Percentiles rank a stretch among this genome's conserved stretches.
Conservation (phyloP, 2,329 filamentous ascomycete genomes). For the Coniochaeta ligniaria region DNA sequence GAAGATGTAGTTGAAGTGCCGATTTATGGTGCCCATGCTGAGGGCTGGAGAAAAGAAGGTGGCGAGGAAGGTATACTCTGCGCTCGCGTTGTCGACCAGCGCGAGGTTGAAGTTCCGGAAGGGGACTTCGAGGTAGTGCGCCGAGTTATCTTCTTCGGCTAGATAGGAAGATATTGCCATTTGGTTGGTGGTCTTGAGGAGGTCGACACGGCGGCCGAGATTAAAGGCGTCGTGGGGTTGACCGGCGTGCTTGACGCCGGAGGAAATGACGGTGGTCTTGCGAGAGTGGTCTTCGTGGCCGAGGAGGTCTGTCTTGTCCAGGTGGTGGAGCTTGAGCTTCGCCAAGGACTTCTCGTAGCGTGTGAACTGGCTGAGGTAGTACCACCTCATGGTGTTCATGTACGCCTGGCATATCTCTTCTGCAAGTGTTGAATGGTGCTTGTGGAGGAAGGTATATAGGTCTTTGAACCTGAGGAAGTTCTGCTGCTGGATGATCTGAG, state of each 20-base stretch:
- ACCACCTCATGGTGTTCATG: conserved; percentile 98
- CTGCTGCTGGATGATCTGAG: conserved; percentile 93
- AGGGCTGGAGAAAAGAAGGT: conserved; percentile 79
- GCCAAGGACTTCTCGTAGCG: conserved; percentile 79
- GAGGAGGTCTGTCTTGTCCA: conserved; percentile 79
- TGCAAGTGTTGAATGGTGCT: conserved; percentile 74
- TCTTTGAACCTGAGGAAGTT: conserved; percentile 85
- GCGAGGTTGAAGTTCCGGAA: conserved; percentile 95
- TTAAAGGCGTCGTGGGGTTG: conserved; percentile 81
- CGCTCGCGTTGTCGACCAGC: conserved; percentile 85
- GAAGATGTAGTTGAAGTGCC: conserved; percentile 82
- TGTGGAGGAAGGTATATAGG: conserved; percentile 76
- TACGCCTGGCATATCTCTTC: conserved; percentile 91
- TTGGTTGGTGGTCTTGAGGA: conserved; percentile 66
- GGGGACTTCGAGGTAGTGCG: conserved; percentile 81
- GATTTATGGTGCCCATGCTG: conserved; percentile 69
- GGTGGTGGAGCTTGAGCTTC: conserved; percentile 73
- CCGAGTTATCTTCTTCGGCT: conserved; percentile 80
- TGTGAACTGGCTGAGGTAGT: conserved; percentile 85
- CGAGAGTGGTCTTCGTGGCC: conserved; percentile 69
- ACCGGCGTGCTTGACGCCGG: conserved; percentile 34
- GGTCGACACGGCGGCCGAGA: conserved; percentile 76
- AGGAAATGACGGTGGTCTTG: conserved; percentile 52
- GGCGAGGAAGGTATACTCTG: conserved; percentile 90
- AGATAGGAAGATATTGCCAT: conserved; percentile 79